phyloP scores from a whole-genome alignment of 352 stramenopile species.

The Pythium plurisporium region DNA sequence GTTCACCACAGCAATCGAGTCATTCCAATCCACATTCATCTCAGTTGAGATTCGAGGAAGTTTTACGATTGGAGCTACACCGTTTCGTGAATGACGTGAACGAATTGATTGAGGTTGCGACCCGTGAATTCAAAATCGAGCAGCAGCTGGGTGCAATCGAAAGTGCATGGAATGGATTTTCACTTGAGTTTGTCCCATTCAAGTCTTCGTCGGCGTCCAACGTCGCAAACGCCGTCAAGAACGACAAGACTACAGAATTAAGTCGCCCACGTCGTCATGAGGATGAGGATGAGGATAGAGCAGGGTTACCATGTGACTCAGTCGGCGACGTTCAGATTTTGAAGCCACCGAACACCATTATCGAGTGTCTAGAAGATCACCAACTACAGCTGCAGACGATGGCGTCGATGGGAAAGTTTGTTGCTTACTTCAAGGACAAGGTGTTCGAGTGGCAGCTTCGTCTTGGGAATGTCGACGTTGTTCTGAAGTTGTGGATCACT shows the following conservation, averaged over 20 bases:
- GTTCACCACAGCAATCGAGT: not conserved
- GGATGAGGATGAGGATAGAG: constrained; percentile 33
- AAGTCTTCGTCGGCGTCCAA: constrained; percentile 45
- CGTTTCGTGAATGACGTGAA: constrained; percentile 92
- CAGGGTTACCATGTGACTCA: not conserved
- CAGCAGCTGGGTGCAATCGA: constrained; percentile 94
- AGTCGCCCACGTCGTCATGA: not conserved
- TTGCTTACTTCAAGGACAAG: constrained; percentile 94
- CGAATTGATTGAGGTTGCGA: constrained; percentile 93
- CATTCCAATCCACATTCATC: constrained; percentile 12
- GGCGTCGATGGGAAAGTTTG: constrained; percentile 95
- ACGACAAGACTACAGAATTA: not conserved
- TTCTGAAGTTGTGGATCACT: constrained; percentile 91
- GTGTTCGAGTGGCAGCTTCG: constrained; percentile 93
- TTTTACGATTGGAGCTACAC: constrained; percentile 91
- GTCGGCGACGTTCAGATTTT: constrained; percentile 83
- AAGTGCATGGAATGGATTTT: constrained; percentile 84
- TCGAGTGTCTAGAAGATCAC: constrained; percentile 94
- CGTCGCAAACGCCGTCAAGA: not conserved
- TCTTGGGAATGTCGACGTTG: constrained; percentile 90
- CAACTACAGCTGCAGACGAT: constrained; percentile 95
- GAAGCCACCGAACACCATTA: constrained; percentile 88
- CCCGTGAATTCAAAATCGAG: constrained; percentile 97
- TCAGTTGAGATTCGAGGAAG: constrained; percentile 86
- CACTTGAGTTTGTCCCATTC: constrained; percentile 91